Evolutionary conservation across 2,329 filamentous ascomycete genomes (phyloP), one percentile per base, ranked within the genome.

Genomic region (Ilyonectria mors-panacis): DNA sequence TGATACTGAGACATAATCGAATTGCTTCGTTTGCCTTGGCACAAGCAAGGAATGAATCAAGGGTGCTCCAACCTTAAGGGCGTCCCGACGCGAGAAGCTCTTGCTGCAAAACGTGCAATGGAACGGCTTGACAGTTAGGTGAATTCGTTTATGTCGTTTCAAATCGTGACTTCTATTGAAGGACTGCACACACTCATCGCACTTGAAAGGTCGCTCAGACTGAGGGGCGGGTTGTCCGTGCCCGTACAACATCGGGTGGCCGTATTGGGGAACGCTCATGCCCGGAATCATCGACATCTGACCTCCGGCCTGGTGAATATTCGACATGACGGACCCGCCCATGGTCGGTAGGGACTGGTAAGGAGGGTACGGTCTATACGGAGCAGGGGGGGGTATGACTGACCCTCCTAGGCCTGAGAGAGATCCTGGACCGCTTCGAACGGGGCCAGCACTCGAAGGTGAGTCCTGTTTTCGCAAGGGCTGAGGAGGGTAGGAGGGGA

Each of bases 141-240:
- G 96, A 66, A 98, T 98, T 56, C 94, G 86, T 85, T 97, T 97
- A 80, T 99, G 96, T 58, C 96, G 89, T 83, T 99, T 99, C 74
- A 98, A 81, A 77, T 98, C 96, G 78, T 98, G 96, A 72, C 98
- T 98, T 4, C 96, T 88, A 80, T 97, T 98, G 84, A 99, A 99
- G 42, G 93, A 95, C 79, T 97, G 94, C 0, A 93, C 90, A 77
- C 96, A 99, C 78, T 93, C 88, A 74, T 98, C 94, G 79, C 96
- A 99, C 81, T 95, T 95, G 85, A 97, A 98, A 0, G 96, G 96
- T 6, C 95, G 90, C 73, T 98, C 95, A 63, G 92, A 91, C 30
- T 83, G 82, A 7, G 79, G 73, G 21, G 76, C 73, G 17, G 87
- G 85, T 64, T 88, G 88, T 10, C 84, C 82, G 21, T 84, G 83